A percentile compares a stretch with the other conserved stretches of the same genome.
These are phyloP conservation scores for Colletotrichum incanum DNA, from an alignment of 2,329 filamentous ascomycete genomes.

Conservation along the genomic window DNA sequence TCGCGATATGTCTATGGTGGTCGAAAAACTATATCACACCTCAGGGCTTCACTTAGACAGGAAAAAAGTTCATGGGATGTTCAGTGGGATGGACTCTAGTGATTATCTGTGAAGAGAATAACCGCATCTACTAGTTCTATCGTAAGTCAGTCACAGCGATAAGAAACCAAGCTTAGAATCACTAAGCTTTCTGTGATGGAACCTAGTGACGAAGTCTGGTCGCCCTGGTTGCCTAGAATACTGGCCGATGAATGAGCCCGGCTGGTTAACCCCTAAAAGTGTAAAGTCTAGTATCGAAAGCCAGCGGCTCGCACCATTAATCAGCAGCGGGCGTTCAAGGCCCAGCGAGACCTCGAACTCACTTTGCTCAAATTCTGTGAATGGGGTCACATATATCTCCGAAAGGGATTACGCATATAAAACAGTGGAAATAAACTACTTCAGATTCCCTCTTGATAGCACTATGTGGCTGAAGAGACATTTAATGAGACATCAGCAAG, in stretches of 20 bases:
- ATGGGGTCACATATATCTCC: neutral
- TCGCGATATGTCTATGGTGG: too few relatives aligned
- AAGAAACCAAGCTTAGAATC: neutral
- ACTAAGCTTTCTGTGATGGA: neutral
- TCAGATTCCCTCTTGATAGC: neutral
- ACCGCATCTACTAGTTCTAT: too few relatives aligned
- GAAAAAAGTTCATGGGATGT: neutral
- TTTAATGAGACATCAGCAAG: neutral
- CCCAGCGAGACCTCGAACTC: neutral
- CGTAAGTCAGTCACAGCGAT: neutral
- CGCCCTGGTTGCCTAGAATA: neutral
- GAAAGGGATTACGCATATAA: neutral
- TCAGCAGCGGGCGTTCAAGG: too few relatives aligned
- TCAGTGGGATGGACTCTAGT: neutral
- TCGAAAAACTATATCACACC: neutral
- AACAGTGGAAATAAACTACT: neutral
- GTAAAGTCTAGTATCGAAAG: too few relatives aligned
- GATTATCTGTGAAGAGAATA: neutral
- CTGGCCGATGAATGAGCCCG: neutral
- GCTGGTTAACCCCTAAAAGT: neutral
- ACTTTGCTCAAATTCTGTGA: neutral
- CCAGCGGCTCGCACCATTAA: neutral
- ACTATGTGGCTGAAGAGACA: neutral
- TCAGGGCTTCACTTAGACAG: too few relatives aligned
- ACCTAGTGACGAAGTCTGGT: neutral